A percentile compares a stretch with the other conserved stretches of the same genome.
These are phyloP conservation scores for Ilyonectria robusta DNA, from an alignment of 2,329 filamentous ascomycete genomes.

Conservation along the genomic window DNA sequence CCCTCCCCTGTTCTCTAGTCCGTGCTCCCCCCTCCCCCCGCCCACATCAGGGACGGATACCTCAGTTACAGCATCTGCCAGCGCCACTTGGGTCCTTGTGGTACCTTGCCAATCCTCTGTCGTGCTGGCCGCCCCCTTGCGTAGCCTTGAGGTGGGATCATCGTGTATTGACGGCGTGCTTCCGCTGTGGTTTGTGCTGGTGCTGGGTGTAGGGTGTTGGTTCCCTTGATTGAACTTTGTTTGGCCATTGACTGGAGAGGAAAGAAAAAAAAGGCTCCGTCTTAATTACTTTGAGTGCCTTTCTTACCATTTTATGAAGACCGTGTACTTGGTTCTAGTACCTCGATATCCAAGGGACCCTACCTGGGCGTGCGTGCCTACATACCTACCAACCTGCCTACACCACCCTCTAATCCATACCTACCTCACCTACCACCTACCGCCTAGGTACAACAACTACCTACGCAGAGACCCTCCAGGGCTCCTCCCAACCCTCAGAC, in stretches of 20 bases:
- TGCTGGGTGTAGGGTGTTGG: neutral
- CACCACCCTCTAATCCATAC: neutral
- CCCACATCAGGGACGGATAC: neutral
- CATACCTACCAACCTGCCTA: neutral
- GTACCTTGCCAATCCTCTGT: conserved; percentile 1
- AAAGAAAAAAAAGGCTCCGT: too few species aligned
- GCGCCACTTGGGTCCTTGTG: conserved; percentile 1
- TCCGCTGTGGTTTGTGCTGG: conserved; percentile 9
- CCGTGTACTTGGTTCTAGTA: too few species aligned
- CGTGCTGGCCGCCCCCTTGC: conserved; percentile 19
- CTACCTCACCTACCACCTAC: neutral
- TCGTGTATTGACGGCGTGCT: conserved; percentile 30
- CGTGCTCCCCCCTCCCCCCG: neutral
- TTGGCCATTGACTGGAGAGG: neutral
- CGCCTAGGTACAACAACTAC: conserved; percentile 8
- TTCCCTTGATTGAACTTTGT: neutral
- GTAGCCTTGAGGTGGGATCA: conserved; percentile 28
- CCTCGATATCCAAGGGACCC: too few species aligned
- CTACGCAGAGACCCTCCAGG: conserved; percentile 20
- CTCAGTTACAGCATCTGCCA: neutral
- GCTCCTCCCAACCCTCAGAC: conserved; percentile 22
- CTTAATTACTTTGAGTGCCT: too few species aligned
- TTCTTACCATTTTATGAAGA: too few species aligned
- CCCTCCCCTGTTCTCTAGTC: neutral
- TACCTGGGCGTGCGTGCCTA: too few species aligned